A percentile compares a stretch with the other conserved stretches of the same genome.
phyloP scores from a whole-genome alignment of 2,329 filamentous ascomycete genomes.

The Calonectria hawksworthii region DNA sequence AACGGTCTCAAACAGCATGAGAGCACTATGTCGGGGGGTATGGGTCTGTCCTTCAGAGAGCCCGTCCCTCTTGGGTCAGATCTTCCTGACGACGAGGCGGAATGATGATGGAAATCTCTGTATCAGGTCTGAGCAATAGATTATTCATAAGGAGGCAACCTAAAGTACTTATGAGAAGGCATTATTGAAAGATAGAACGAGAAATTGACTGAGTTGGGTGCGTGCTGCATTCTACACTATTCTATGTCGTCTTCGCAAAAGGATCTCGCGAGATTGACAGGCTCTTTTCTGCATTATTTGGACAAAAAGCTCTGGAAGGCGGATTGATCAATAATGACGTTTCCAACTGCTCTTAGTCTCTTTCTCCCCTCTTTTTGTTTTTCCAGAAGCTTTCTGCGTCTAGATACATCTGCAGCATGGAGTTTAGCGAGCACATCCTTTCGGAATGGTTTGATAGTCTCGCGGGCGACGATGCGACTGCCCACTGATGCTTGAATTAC shows the following conservation, averaged over 20 bases:
- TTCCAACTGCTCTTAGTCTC: conserved; percentile 85
- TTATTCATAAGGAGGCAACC: too few species aligned
- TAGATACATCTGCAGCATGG: conserved; percentile 88
- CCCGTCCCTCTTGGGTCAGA: conserved; percentile 55
- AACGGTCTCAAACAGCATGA: conserved; percentile 61
- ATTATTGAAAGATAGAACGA: not conserved
- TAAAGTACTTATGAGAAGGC: not conserved
- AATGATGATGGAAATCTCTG: not conserved
- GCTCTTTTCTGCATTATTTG: conserved; percentile 65
- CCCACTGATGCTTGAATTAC: conserved; percentile 93
- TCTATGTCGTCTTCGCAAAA: not conserved
- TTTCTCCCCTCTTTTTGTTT: conserved; percentile 98
- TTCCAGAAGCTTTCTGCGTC: conserved; percentile 89
- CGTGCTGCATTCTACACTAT: conserved; percentile 21
- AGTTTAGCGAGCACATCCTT: conserved; percentile 96
- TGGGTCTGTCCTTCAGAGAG: conserved; percentile 53
- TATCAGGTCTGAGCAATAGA: too few species aligned
- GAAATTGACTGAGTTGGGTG: conserved; percentile 26
- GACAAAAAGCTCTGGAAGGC: conserved; percentile 95
- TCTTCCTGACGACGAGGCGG: conserved; percentile 51
- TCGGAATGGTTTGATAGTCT: conserved; percentile 95
- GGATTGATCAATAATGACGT: conserved; percentile 95
- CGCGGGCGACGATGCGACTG: conserved; percentile 85
- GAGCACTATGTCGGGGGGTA: conserved; percentile 50
- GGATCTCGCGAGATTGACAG: not conserved